A percentile compares a stretch with the other conserved stretches of the same genome.
Evolutionary conservation across 495 filamentous ascomycete genomes (phyloP).

Genomic region (Platismatia glauca): DNA sequence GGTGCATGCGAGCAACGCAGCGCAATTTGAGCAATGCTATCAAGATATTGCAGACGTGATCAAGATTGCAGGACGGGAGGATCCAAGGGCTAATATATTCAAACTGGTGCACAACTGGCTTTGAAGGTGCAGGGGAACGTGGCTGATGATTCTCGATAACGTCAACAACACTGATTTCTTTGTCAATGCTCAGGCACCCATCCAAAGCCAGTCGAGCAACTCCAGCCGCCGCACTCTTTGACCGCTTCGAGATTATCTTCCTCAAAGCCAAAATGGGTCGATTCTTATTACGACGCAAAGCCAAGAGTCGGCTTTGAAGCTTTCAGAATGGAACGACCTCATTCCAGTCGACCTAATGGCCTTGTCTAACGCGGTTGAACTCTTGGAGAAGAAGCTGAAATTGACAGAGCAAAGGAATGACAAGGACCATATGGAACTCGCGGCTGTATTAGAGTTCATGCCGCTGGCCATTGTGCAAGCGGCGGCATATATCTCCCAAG

Average conservation of each 20-base stretch:
- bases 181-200: constrained; percentile 15
- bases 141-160: constrained; percentile 42
- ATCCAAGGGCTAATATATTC: constrained; percentile 35
- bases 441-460: constrained; percentile 35
- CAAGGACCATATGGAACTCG: constrained; percentile 24
- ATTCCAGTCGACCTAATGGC: constrained; percentile 34
- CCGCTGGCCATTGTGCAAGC: constrained; percentile 45
- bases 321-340: constrained; percentile 32
- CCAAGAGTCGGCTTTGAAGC: constrained; percentile 23
- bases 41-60: constrained; percentile 32
- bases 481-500: constrained; percentile 37
- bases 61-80: constrained; percentile 30
- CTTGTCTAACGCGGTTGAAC: constrained; percentile 26
- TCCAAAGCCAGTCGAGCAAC: neutral
- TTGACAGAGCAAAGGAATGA: constrained; percentile 12
- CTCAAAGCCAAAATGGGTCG: constrained; percentile 27
- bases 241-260: constrained; percentile 31
- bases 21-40: constrained; percentile 35
- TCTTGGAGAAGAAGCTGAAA: constrained; percentile 36
- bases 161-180: constrained; percentile 32
- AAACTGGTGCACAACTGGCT: constrained; percentile 36
- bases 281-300: constrained; percentile 37
- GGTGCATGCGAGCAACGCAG: constrained; percentile 35
- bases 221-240: no score
- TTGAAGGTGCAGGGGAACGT: constrained; percentile 27